Evolutionary conservation across 306 rosid genomes (phyloP), one percentile per base, ranked within the genome.

Genomic region (Corylus avellana): DNA sequence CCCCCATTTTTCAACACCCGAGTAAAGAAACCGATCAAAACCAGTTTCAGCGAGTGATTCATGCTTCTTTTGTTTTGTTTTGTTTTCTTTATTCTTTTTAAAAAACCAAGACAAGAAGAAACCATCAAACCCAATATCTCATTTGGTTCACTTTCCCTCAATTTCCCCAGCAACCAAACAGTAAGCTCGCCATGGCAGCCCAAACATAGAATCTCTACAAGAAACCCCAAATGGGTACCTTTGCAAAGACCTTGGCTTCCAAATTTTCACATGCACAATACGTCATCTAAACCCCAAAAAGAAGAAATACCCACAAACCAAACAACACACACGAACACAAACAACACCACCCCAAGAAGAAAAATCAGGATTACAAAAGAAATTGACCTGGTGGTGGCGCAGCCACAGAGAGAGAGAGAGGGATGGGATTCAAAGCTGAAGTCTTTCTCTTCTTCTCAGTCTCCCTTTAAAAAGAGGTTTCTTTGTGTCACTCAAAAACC

Each of bases 401-500:
- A 70, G 70, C 58, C 29, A 49, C 22, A n/a, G 27, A 64, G 20
- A 14, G 53, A 63, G 56, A 18, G 46, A 48, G 47, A 62, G 47
- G 57, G 37, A 44, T 12, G 2, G 39, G 20, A 14, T 27, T 1
- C 64, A 76, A 62, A 22, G 54, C 14, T 1, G 18, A 12, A 46
- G 29, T 22, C 12, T 48, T 32, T 29, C 51, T 66, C 29, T 50
- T 10, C 27, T 27, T 50, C 16, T n/a, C 32, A 5, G 22, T 22
- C 37, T 16, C 12, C 11, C 18, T 37, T 37, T 5, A 53, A 9
- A 39, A 57, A 58, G 56, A 35, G 8, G 39, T 29, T 29, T 29
- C 17, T 27, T 29, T 13, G 68, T 62, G 69, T 62, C 46, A 70
- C 81, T 72, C 14, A 29, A 46, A 64, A n/a, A 58, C 64, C 58